Base-by-base conservation (phyloP, 2,329 filamentous ascomycete genomes). In the Hypoxylon sp. region DNA sequence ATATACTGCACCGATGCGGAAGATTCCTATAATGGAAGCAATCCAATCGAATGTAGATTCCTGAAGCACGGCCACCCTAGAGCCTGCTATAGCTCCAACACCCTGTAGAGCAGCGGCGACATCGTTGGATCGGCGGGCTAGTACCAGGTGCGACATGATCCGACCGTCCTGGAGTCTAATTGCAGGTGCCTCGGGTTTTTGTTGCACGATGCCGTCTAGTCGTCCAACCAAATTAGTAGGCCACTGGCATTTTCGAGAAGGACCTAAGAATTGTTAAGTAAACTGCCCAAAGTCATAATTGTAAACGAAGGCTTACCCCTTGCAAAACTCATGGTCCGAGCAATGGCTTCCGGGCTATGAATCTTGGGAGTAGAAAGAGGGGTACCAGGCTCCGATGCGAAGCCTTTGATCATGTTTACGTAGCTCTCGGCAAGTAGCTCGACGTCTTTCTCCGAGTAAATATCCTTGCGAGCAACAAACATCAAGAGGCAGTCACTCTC, bases 11-110 rank as follows among this genome's bases (percentile, higher is more conserved):
- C 48, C 54, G 7, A 46, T 4, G 2, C 60, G 51, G 54, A 63
- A 44, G 31, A 73, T 71, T 5, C 68, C 74, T 0, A 73, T 59
- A 42, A 73, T 47, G 1, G 64, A 66, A 17, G 35, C 57, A 11
- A 71, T 45, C 62, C 58, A 69, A 45, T 72, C 62, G 0, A 52
- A 26, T 0, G 56, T 58, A 0, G 73, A 63, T 3, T 70, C 26
- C 16, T 68, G 64, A 26, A 72, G 68, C 3, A 75, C 68, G 1
- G 53, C 64, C 6, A 77, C 64, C 0, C 42, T 43, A 12, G 54
- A 57, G 0, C 63, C 66, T 3, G 4, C 2, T 2, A 20, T 35
- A 4, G 63, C 45, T 1, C 56, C 63, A 1, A 25, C 40, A 2
- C 17, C 48, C 4, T 48, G 4, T 4, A 77, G 50, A 1, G 64